Percentiles rank a stretch among this genome's conserved stretches.
phyloP scores from a whole-genome alignment of 2,329 filamentous ascomycete genomes.

The Cercospora zeina region DNA sequence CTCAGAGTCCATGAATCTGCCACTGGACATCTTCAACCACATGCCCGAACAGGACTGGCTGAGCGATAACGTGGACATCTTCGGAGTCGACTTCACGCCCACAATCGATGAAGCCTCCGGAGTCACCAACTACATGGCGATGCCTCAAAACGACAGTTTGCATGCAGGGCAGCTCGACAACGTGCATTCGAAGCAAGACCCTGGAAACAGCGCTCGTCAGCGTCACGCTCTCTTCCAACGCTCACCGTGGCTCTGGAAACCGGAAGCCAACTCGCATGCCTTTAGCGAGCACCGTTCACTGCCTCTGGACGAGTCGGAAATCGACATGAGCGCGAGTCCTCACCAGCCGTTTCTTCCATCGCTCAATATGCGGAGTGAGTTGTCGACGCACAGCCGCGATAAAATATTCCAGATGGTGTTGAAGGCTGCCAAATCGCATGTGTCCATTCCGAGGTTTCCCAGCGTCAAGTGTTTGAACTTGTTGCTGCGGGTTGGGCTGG shows the following conservation, averaged over 20 bases:
- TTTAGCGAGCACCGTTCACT: conserved; percentile 38
- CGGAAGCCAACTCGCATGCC: conserved; percentile 36
- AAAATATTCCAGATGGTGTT: conserved; percentile 39
- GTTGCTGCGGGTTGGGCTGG: conserved; percentile 39
- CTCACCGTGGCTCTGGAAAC: conserved; percentile 35
- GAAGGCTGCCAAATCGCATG: conserved; percentile 36
- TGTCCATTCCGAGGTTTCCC: conserved; percentile 39
- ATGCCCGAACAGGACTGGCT: conserved; percentile 28
- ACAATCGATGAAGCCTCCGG: conserved; percentile 27
- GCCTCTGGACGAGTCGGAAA: conserved; percentile 34
- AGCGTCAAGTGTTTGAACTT: conserved; percentile 37
- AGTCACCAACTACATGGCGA: neutral
- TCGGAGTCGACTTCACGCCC: conserved; percentile 27
- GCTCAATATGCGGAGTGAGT: conserved; percentile 32
- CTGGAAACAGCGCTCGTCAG: conserved; percentile 1
- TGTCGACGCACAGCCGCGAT: conserved; percentile 33
- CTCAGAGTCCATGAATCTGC: conserved; percentile 13
- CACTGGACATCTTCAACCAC: conserved; percentile 24
- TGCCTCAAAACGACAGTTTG: neutral
- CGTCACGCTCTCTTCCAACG: conserved; percentile 24
- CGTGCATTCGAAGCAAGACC: neutral
- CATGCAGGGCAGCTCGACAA: neutral
- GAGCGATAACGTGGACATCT: conserved; percentile 23
- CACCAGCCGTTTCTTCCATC: conserved; percentile 35
- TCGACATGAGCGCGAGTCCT: conserved; percentile 37